Conservation (phyloP, 1,139 yeast species). For the Sugiyamaella japonica region DNA sequence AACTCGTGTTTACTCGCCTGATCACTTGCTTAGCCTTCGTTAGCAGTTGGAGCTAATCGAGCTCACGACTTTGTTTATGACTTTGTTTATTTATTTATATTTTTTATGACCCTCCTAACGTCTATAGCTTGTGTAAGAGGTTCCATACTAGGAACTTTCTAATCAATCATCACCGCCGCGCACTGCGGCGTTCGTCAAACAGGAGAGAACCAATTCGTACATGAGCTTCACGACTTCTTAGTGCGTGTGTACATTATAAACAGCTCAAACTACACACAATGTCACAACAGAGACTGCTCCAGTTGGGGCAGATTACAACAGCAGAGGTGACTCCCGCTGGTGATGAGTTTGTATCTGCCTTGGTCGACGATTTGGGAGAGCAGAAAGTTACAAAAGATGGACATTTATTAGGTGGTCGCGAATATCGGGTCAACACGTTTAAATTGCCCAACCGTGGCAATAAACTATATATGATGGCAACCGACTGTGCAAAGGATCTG, state of each 20-base stretch:
- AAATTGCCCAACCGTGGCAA: constrained; percentile 52
- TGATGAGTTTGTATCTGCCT: constrained; percentile 41
- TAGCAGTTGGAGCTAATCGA: too few species aligned
- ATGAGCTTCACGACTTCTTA: background rate
- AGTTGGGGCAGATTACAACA: constrained; percentile 32
- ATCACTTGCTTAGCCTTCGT: background rate
- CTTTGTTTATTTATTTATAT: too few species aligned
- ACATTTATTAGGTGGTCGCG: constrained; percentile 55
- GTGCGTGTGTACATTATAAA: background rate
- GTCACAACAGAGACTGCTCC: constrained; percentile 27
- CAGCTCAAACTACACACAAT: background rate
- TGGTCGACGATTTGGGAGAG: constrained; percentile 54
- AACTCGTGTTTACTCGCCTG: background rate
- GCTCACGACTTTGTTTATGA: too few species aligned
- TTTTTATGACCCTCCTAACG: too few species aligned
- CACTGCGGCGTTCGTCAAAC: background rate
- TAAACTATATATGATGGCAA: constrained; percentile 63
- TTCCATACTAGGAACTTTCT: too few species aligned
- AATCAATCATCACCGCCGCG: background rate
- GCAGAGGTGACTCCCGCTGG: constrained; percentile 33
- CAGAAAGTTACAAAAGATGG: constrained; percentile 59
- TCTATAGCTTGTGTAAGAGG: too few species aligned
- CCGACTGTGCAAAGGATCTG: constrained; percentile 67
- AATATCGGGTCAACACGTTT: constrained; percentile 57
- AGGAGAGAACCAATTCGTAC: background rate